Base-by-base conservation (phyloP, 2,329 filamentous ascomycete species). In the Coniochaeta sp. region DNA sequence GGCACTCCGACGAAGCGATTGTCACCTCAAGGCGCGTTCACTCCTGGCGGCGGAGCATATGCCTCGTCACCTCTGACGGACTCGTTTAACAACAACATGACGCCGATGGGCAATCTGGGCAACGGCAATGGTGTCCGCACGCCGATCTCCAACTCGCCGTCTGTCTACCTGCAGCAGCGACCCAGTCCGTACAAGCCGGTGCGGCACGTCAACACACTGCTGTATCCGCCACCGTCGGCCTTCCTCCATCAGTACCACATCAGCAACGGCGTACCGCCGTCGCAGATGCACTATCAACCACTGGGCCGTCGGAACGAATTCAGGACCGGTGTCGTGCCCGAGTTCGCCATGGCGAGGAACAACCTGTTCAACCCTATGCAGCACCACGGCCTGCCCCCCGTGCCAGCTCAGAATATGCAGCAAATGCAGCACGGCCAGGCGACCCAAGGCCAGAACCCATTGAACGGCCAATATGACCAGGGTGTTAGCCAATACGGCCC, bases 131-230 rank as follows among this genome's bases (percentile, higher is more conserved):
- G 77, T 12, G 76, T 81, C 12, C 82, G 86, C 58, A 84, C 86
- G 9, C 87, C 89, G 6, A 84, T 86, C 52, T 88, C 90, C 34
- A 83, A 95, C 64, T 98, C 95, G 34, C 93, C 93, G 0, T 93
- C 90, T 12, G 85, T 91, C 68, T 96, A 96, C 74, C 80, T 97
- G 40, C 89, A 90, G 69, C 91, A 96, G 71, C 85, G 95, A 60
- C 88, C 90, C 64, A 98, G 93, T 59, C 95, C 95, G 3, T 98
- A 98, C 74, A 90, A 91, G 64, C 93, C 93, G 1, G 89, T 97
- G 42, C 89, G 93, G 58, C 85, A 91, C 62, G 91, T 97, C 61
- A 92, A 95, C 66, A 96, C 91, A 0, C 83, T 98, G n/a, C 80
- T 97, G 32, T 91, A 95, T 61, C 93, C 93, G 34, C 91, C 92